These are phyloP conservation scores for Aureobasidium sp. DNA, from an alignment of 2,329 filamentous ascomycete species.

Conservation along the genomic window DNA sequence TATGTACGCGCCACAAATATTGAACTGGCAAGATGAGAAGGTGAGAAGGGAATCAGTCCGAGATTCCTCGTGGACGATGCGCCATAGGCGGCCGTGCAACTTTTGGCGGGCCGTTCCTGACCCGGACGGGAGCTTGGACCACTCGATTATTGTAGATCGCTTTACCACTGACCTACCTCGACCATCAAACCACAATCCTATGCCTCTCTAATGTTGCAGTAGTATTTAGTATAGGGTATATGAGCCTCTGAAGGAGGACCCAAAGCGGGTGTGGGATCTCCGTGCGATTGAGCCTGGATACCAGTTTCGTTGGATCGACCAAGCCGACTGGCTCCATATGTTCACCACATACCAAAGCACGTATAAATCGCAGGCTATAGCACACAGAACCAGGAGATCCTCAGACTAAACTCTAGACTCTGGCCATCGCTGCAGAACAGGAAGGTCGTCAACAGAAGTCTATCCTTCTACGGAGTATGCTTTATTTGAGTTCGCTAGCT, in stretches of 20 bases:
- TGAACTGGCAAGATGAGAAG: neutral
- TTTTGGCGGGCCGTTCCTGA: neutral
- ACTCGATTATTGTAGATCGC: neutral
- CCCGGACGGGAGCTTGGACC: conserved; percentile 3
- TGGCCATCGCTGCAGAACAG: neutral
- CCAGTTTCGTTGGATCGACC: neutral
- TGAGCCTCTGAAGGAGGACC: neutral
- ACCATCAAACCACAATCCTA: too few relatives aligned
- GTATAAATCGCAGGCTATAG: neutral
- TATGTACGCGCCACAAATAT: neutral
- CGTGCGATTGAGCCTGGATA: neutral
- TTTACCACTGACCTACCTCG: neutral
- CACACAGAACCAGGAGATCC: neutral
- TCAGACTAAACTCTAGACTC: neutral
- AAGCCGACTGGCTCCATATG: neutral
- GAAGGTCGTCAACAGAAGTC: neutral
- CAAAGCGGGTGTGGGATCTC: neutral
- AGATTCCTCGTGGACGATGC: neutral
- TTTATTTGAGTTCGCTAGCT: neutral
- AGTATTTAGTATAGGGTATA: too few relatives aligned
- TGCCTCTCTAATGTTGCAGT: too few relatives aligned
- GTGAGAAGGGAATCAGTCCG: neutral
- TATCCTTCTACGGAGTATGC: neutral
- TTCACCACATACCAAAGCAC: neutral
- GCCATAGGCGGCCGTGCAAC: neutral